These are phyloP conservation scores for Nephelium lappaceum DNA, from an alignment of 345 rosid genomes.

Conservation along the genomic window DNA sequence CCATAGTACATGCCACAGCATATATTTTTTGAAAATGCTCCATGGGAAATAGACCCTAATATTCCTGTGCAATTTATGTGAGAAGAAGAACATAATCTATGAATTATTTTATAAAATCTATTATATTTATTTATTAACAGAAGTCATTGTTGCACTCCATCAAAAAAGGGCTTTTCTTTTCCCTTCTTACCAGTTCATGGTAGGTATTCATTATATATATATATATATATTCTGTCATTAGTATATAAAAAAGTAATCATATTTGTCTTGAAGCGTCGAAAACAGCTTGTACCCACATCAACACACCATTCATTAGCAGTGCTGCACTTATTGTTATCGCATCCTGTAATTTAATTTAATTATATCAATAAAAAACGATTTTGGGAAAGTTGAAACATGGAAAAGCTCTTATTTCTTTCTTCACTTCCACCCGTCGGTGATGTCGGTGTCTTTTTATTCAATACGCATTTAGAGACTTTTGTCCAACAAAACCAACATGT, in stretches of 20 bases:
- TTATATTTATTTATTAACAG: neutral
- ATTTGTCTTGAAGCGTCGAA: neutral
- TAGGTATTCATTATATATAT: neutral
- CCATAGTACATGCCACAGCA: neutral
- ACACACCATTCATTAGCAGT: neutral
- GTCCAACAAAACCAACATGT: neutral
- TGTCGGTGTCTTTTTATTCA: constrained; percentile 14
- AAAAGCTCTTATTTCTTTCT: neutral
- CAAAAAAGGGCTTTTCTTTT: too few species aligned
- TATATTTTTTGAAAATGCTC: neutral
- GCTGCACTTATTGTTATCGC: neutral
- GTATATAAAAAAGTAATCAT: neutral
- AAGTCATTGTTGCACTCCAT: neutral
- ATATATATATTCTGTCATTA: neutral
- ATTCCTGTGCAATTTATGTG: neutral
- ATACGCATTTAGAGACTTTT: neutral
- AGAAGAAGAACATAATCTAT: neutral
- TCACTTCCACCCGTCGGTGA: constrained; percentile 6
- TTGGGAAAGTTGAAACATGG: neutral
- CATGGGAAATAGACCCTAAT: neutral
- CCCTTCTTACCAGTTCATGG: neutral
- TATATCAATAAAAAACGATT: neutral
- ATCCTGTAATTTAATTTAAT: neutral
- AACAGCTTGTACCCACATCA: neutral
- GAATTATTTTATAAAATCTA: neutral